Base-by-base conservation (phyloP, 768 basidiomycete genomes). In the Suillus discolor region DNA sequence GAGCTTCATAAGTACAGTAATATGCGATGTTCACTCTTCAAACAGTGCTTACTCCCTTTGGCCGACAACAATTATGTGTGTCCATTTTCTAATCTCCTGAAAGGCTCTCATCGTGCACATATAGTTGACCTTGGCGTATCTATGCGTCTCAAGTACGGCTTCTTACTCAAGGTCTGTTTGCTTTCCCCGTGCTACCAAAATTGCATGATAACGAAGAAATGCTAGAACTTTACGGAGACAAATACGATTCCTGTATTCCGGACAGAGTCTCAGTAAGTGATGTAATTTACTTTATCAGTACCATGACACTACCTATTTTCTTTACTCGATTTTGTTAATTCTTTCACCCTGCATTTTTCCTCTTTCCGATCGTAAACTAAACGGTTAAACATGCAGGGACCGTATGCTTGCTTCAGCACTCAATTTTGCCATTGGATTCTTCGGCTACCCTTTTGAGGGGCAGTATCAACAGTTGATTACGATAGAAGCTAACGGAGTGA, bases 41-140 rank as follows among this genome's bases (percentile, higher is more conserved):
- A 31, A 13, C 65, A 92, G 89, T 93, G 39, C 79, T 96, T 66
- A 95, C 94, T n/a, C 93, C 94, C 0, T 96, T 96, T 67, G 94
- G 95, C 57, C 81, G 95, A 57, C 88, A 92, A 70, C 94, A 97
- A 69, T 78, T 96, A 5, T 96, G 89, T 91, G 65, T 65, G 89
- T 79, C 11, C 6, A 57, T 23, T 36, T 60, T 36, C 25, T 18
- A 31, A 9, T 68, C 15, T 31, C 38, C 25, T 38, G 16, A 23
- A 60, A 28, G 8, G 44, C 13, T 53, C 41, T 44, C 23, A 28
- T 23, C 36, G 18, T 64, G 25, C 11, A 4, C 57, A 28, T 68
- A 1, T 64, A 89, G 88, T 81, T 71, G 87, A 89, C 70, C 78
- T 93, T 64, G 88, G 90, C 44, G 82, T 92, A 15, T 89, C 91